Evolutionary conservation across 352 stramenopile species (phyloP).

Genomic region (Phytopythium helicoides): DNA sequence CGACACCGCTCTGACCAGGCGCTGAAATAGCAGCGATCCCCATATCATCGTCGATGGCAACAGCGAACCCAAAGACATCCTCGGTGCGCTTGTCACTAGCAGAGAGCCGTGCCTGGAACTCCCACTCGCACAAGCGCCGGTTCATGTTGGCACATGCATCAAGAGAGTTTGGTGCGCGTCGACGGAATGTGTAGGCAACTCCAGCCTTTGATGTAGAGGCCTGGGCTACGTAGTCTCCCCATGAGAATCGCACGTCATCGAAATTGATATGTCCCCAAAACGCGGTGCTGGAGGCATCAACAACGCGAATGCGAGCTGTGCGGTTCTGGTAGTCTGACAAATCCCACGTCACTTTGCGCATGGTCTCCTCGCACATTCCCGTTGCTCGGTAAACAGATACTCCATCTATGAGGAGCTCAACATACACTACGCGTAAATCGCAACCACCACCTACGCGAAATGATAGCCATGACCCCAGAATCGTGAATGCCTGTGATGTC

Average conservation of each 20-base stretch:
- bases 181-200: constrained; percentile 77
- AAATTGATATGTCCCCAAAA: constrained; percentile 97
- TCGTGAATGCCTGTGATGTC: constrained; percentile 93
- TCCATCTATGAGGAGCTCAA: constrained; percentile 95
- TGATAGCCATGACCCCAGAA: constrained; percentile 85
- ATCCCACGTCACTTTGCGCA: constrained; percentile 90
- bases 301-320: constrained; percentile 90
- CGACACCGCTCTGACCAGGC: constrained; percentile 64
- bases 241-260: constrained; percentile 94
- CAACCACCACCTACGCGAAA: constrained; percentile 96
- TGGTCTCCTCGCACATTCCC: constrained; percentile 89
- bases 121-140: constrained; percentile 75
- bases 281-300: constrained; percentile 82
- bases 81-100: constrained; percentile 88
- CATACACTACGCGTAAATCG: constrained; percentile 88
- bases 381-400: constrained; percentile 82
- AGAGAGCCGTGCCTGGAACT: constrained; percentile 84
- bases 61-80: constrained; percentile 83
- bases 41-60: constrained; percentile 80
- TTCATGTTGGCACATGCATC: constrained; percentile 70
- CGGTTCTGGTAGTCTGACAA: constrained; percentile 75
- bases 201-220: constrained; percentile 61
- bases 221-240: constrained; percentile 56
- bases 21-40: constrained; percentile 83
- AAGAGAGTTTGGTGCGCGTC: constrained; percentile 40